phyloP scores from a whole-genome alignment of 2,329 filamentous ascomycete genomes.

The Lachnellula arida region DNA sequence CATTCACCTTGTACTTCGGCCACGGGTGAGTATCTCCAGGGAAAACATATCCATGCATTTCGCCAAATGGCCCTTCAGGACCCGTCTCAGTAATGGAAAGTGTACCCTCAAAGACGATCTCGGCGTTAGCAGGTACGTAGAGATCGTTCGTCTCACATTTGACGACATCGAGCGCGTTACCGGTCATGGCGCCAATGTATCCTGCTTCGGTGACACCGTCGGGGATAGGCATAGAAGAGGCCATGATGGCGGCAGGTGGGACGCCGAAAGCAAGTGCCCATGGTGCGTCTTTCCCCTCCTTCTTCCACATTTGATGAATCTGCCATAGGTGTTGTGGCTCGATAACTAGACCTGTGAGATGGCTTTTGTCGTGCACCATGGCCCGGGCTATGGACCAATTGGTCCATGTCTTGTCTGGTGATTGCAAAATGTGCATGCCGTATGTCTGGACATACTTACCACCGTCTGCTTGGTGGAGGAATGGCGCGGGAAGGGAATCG shows the following conservation, averaged over 20 bases:
- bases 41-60: constrained; percentile 43
- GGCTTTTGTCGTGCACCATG: constrained; percentile 43
- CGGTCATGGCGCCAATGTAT: constrained; percentile 45
- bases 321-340: constrained; percentile 43
- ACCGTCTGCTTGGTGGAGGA: constrained; percentile 42
- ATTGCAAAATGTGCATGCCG: constrained; percentile 44
- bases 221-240: constrained; percentile 44
- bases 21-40: constrained; percentile 35
- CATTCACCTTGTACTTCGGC: constrained; percentile 41
- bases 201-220: constrained; percentile 44
- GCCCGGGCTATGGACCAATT: constrained; percentile 43
- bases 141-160: constrained; percentile 50
- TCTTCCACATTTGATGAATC: constrained; percentile 44
- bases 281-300: constrained; percentile 41
- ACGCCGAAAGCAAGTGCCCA: constrained; percentile 46
- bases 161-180: constrained; percentile 41
- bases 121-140: constrained; percentile 43
- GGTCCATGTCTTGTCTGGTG: constrained; percentile 43
- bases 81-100: constrained; percentile 40
- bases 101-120: constrained; percentile 48
- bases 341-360: constrained; percentile 39
- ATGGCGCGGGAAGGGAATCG: constrained; percentile 37
- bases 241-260: constrained; percentile 46
- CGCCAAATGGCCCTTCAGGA: constrained; percentile 46
- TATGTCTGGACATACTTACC: constrained; percentile 48